phyloP scores from a whole-genome alignment of 306 rosid genomes.

The Lupinus albus region DNA sequence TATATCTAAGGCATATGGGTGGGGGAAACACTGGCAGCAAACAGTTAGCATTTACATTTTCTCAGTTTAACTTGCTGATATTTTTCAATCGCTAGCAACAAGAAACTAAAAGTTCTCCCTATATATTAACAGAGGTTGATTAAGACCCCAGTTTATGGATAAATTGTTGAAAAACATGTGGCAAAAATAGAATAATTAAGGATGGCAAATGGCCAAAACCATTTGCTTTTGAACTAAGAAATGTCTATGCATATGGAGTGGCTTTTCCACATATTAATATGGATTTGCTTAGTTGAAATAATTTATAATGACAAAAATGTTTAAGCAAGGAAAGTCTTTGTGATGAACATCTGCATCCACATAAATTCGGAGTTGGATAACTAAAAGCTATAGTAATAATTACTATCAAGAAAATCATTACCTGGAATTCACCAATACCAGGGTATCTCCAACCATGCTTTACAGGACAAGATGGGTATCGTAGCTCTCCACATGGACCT shows the following conservation, averaged over 20 bases:
- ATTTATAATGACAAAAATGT: background rate
- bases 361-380: conserved; percentile 23
- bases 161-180: conserved; percentile 11
- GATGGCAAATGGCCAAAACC: conserved; percentile 8
- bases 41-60: conserved; percentile 17
- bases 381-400: conserved; percentile 13
- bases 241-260: conserved; percentile 22
- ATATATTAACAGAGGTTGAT: conserved; percentile 9
- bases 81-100: conserved; percentile 12
- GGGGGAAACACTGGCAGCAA: conserved; percentile 22
- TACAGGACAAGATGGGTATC: conserved; percentile 89
- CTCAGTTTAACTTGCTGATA: conserved; percentile 12
- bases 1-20: conserved; percentile 13
- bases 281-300: too few relatives aligned
- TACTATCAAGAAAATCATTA: conserved; percentile 18
- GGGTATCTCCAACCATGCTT: conserved; percentile 99
- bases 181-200: background rate
- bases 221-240: conserved; percentile 13
- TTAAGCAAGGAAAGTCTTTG: background rate
- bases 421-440: conserved; percentile 99
- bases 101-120: conserved; percentile 27
- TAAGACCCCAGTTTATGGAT: background rate
- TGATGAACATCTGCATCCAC: conserved; percentile 24
- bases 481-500: conserved; percentile 96
- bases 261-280: too few relatives aligned